Evolutionary conservation across 805 yeast species (phyloP).

Genomic region (Ogataea henricii): DNA sequence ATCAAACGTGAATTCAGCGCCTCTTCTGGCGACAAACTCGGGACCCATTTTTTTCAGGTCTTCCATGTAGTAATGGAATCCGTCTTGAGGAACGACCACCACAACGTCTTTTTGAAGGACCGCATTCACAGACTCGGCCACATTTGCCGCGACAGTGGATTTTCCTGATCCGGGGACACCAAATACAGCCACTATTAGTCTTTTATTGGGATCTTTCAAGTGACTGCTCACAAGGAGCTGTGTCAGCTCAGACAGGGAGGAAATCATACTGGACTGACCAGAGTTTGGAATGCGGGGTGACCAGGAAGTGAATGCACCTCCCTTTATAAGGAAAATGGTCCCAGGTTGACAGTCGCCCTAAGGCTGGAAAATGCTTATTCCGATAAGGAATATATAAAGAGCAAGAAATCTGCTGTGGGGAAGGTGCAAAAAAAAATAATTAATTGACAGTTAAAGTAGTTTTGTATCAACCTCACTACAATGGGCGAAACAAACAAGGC

Average conservation of each 20-base stretch:
- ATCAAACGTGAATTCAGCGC: constrained; percentile 52
- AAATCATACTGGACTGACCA: not conserved
- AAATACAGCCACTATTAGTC: constrained; percentile 14
- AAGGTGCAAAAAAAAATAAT: not conserved
- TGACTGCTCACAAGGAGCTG: not conserved
- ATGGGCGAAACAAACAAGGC: constrained; percentile 38
- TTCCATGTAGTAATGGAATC: constrained; percentile 44
- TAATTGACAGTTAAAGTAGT: not conserved
- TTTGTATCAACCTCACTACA: not conserved
- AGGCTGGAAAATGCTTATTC: not conserved
- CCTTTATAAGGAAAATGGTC: not conserved
- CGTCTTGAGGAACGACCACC: constrained; percentile 27
- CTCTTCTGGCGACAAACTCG: constrained; percentile 28
- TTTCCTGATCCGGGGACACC: constrained; percentile 19
- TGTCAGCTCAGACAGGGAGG: not conserved
- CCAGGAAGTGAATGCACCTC: not conserved
- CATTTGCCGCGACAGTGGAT: constrained; percentile 7
- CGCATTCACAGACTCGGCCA: constrained; percentile 6
- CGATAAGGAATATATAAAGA: not conserved
- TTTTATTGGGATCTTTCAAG: not conserved
- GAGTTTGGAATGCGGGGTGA: too few relatives aligned
- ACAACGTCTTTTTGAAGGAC: constrained; percentile 6
- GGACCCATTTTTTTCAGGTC: constrained; percentile 12
- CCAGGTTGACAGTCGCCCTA: constrained; percentile 7
- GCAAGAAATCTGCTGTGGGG: not conserved